These are phyloP conservation scores for Schizophyllum commune DNA, from an alignment of 1,284 basidiomycete genomes.

Conservation along the genomic window DNA sequence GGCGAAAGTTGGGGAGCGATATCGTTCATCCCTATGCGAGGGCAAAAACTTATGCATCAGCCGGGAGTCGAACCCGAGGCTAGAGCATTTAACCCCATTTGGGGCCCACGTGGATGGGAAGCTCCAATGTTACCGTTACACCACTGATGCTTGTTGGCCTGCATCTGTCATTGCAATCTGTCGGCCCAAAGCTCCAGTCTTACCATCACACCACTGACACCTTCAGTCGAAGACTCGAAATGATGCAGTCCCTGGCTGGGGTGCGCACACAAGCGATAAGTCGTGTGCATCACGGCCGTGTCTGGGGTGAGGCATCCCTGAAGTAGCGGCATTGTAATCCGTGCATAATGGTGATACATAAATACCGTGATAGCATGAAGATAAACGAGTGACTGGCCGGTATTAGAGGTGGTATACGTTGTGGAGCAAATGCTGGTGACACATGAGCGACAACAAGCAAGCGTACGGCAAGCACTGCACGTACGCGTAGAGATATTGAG, in stretches of 20 bases:
- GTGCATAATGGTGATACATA: background rate
- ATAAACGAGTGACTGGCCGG: background rate
- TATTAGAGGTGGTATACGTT: background rate
- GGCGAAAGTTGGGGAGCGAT: no score
- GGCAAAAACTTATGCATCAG: background rate
- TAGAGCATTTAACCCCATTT: background rate
- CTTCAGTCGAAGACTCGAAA: no score
- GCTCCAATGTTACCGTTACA: no score
- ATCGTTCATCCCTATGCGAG: no score
- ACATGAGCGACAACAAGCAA: background rate
- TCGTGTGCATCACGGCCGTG: no score
- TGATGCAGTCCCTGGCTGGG: no score
- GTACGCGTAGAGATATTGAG: background rate
- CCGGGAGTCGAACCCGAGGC: background rate
- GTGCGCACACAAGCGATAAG: no score
- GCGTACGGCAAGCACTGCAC: background rate
- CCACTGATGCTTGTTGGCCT: no score
- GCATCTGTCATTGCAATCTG: no score
- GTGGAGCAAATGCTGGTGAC: background rate
- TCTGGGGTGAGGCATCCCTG: no score
- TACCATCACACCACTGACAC: no score
- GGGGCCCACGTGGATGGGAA: background rate
- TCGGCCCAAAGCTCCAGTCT: no score
- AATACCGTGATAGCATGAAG: background rate
- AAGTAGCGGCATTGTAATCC: background rate